Conservation (phyloP, 2,329 filamentous ascomycete genomes). For the Aureobasidium pullulans region DNA sequence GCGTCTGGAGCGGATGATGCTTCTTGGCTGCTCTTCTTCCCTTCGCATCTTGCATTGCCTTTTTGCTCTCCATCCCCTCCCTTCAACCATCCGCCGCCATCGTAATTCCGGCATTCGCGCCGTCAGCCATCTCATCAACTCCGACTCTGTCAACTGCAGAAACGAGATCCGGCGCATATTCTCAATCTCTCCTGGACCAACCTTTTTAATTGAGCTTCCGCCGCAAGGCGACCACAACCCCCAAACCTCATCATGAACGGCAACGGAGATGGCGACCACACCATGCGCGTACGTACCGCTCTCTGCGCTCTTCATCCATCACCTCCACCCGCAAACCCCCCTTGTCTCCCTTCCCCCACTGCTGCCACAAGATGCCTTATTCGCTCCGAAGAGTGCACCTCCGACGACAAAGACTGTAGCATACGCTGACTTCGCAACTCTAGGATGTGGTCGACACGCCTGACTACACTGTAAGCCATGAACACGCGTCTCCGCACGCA, state of each 20-base stretch:
- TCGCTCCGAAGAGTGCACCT: not conserved
- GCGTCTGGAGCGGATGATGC: slow-evolving; percentile 1
- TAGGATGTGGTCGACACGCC: slow-evolving; percentile 51
- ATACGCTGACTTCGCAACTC: not conserved
- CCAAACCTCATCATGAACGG: slow-evolving; percentile 16
- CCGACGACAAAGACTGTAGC: not conserved
- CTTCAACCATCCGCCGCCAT: not conserved
- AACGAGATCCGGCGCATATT: not conserved
- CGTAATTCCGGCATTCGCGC: not conserved
- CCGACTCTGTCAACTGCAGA: slow-evolving; percentile 10
- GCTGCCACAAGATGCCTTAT: not conserved
- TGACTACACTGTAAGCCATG: slow-evolving; percentile 46
- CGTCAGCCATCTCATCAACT: not conserved
- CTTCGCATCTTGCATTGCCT: slow-evolving; percentile 8
- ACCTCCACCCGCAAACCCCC: not conserved
- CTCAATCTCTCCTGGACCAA: slow-evolving; percentile 4
- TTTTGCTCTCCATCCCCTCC: not conserved
- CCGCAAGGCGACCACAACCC: slow-evolving; percentile 12
- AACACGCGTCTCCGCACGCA: not conserved
- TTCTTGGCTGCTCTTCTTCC: slow-evolving; percentile 1
- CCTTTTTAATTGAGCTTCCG: slow-evolving; percentile 5
- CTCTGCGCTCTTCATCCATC: not conserved
- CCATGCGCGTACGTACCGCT: slow-evolving; percentile 13
- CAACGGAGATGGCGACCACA: slow-evolving; percentile 15
- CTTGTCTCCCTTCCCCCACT: not conserved